Evolutionary conservation across 257 asterid species (phyloP).

Genomic region (Jaltomata sinuosa): DNA sequence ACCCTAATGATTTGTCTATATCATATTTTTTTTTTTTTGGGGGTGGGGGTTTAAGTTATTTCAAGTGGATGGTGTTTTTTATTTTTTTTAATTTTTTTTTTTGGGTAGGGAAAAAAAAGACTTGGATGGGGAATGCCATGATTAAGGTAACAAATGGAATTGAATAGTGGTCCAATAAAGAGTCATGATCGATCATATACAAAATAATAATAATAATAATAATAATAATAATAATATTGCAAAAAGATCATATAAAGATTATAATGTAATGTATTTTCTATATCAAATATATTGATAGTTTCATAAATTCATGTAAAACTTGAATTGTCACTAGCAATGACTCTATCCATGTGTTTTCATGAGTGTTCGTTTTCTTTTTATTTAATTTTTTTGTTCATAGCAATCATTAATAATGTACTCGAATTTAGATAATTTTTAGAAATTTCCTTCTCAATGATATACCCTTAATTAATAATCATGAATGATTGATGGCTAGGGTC

Average conservation of each 20-base stretch:
- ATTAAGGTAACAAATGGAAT: slow-evolving; percentile 52
- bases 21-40: not conserved
- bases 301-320: not conserved
- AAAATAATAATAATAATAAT: not conserved
- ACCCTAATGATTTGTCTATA: slow-evolving; percentile 14
- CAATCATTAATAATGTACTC: slow-evolving; percentile 20
- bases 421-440: slow-evolving; percentile 17
- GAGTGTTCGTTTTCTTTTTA: slow-evolving; percentile 7
- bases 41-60: not conserved
- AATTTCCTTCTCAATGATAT: not conserved
- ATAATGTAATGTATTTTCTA: not conserved
- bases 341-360: slow-evolving; percentile 11
- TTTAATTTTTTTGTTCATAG: slow-evolving; percentile 7
- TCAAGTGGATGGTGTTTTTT: slow-evolving; percentile 35
- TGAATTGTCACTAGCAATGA: slow-evolving; percentile 17
- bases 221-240: not conserved
- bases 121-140: slow-evolving; percentile 46
- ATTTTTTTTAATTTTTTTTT: not conserved
- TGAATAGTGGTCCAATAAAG: slow-evolving; percentile 58
- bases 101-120: not conserved
- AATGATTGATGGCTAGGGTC: not conserved
- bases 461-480: not conserved
- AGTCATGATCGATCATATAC: slow-evolving; percentile 20
- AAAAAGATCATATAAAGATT: not conserved
- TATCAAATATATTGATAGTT: slow-evolving; percentile 3